Evolutionary conservation across 2,329 filamentous ascomycete species (phyloP).

Genomic region (Truncatella angustata): DNA sequence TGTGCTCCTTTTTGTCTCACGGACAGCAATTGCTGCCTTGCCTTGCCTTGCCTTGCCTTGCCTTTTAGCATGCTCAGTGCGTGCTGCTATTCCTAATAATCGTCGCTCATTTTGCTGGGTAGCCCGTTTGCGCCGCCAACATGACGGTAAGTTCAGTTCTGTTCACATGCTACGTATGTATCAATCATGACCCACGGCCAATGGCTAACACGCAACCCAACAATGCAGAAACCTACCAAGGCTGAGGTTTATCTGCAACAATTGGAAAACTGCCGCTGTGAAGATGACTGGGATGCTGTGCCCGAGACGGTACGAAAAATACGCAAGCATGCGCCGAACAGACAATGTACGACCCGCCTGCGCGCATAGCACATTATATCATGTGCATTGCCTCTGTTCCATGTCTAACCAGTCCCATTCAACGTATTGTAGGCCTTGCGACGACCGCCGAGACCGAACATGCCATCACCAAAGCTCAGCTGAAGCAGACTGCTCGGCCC

Average conservation of each 20-base stretch:
- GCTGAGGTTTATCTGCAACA: conserved; percentile 76
- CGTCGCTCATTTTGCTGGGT: background rate
- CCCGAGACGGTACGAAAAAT: conserved; percentile 91
- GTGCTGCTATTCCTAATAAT: too few species aligned
- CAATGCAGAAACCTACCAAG: conserved; percentile 62
- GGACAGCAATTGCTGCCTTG: background rate
- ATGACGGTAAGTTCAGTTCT: conserved; percentile 9
- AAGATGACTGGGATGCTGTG: conserved; percentile 82
- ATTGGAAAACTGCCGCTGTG: conserved; percentile 83
- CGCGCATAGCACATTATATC: conserved; percentile 2
- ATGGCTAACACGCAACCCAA: background rate
- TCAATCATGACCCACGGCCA: too few species aligned
- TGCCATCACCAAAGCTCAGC: conserved; percentile 57
- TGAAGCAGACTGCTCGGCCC: conserved; percentile 39
- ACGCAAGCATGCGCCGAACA: conserved; percentile 85
- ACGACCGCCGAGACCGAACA: conserved; percentile 69
- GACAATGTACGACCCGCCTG: conserved; percentile 65
- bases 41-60: too few species aligned
- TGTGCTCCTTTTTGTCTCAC: background rate
- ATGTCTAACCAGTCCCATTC: conserved; percentile 17
- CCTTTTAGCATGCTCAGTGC: too few species aligned
- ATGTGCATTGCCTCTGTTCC: conserved; percentile 9
- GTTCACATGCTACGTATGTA: too few species aligned
- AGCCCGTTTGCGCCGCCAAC: background rate
- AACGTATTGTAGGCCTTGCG: conserved; percentile 57